Percentiles rank a stretch among this genome's conserved stretches.
These are phyloP conservation scores for Cutaneotrichosporon sp. DNA, from an alignment of 1,284 basidiomycete species.

Conservation along the genomic window DNA sequence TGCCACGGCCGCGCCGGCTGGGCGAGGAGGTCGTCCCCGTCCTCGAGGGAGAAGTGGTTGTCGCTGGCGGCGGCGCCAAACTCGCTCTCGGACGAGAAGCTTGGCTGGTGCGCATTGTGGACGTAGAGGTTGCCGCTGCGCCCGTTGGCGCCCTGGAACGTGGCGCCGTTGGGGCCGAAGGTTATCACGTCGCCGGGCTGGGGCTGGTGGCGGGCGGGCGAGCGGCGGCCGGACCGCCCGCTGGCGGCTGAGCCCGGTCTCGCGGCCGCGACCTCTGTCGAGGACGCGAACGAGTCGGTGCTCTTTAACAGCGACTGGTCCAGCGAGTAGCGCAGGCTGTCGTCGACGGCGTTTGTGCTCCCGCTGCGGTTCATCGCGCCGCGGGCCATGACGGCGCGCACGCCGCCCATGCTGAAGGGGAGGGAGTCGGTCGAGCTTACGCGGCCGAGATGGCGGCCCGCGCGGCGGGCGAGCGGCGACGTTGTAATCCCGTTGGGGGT, in stretches of 20 bases:
- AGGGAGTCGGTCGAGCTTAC: conserved; percentile 15
- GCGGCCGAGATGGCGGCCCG: conserved; percentile 10
- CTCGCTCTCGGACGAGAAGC: conserved; percentile 28
- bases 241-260: conserved; percentile 10
- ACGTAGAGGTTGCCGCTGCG: conserved; percentile 14
- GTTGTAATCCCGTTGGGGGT: conserved; percentile 18
- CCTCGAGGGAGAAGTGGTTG: conserved; percentile 32
- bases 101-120: conserved; percentile 20
- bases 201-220: background rate
- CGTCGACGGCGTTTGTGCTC: conserved; percentile 4
- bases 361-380: conserved; percentile 15
- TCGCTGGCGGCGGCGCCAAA: conserved; percentile 25
- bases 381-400: conserved; percentile 17
- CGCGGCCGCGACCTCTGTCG: background rate
- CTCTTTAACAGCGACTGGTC: background rate
- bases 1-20: conserved; percentile 17
- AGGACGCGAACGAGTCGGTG: conserved; percentile 5
- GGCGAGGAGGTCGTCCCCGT: conserved; percentile 17
- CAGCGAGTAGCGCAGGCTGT: conserved; percentile 5
- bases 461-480: conserved; percentile 13
- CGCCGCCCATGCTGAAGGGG: conserved; percentile 8
- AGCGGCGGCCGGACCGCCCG: background rate
- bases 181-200: conserved; percentile 8
- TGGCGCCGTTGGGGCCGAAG: conserved; percentile 1
- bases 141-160: background rate